A percentile compares a stretch with the other conserved stretches of the same genome.
Evolutionary conservation across 2,329 filamentous ascomycete genomes (phyloP).

Genomic region (Rugonectria rugulosa): DNA sequence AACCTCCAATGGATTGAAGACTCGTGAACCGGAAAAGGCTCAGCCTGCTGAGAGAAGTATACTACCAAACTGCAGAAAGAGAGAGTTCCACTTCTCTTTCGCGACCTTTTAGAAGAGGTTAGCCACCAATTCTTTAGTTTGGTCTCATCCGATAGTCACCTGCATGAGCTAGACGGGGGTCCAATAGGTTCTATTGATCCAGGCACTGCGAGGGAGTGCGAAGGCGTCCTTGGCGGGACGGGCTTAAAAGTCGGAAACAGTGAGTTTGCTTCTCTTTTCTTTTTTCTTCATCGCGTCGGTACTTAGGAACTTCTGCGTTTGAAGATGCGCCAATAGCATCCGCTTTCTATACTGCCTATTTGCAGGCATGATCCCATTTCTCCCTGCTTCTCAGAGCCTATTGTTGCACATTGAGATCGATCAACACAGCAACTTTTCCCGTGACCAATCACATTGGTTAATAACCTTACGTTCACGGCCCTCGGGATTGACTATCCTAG

Average conservation of each 20-base stretch:
- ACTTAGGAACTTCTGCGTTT: too few species aligned
- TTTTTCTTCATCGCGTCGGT: background rate
- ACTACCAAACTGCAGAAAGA: background rate
- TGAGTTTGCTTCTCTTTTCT: background rate
- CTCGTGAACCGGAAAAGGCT: background rate
- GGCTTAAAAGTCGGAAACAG: background rate
- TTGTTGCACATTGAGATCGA: too few species aligned
- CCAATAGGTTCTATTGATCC: background rate
- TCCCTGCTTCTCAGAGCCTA: too few species aligned
- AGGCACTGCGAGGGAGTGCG: background rate
- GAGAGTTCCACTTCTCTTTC: background rate
- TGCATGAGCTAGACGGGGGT: conserved; percentile 5
- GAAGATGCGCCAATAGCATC: too few species aligned
- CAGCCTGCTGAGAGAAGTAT: background rate
- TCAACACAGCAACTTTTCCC: too few species aligned
- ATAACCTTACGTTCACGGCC: background rate
- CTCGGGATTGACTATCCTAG: too few species aligned
- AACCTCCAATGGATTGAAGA: too few species aligned
- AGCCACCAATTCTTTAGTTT: background rate
- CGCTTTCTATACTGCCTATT: too few species aligned
- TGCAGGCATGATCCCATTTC: too few species aligned
- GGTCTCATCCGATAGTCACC: background rate
- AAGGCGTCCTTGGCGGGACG: conserved; percentile 3
- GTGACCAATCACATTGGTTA: background rate
- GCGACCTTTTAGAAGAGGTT: background rate